Evolutionary conservation across 148 eudicot species (phyloP).

Genomic region (Hydrangea macrophylla): DNA sequence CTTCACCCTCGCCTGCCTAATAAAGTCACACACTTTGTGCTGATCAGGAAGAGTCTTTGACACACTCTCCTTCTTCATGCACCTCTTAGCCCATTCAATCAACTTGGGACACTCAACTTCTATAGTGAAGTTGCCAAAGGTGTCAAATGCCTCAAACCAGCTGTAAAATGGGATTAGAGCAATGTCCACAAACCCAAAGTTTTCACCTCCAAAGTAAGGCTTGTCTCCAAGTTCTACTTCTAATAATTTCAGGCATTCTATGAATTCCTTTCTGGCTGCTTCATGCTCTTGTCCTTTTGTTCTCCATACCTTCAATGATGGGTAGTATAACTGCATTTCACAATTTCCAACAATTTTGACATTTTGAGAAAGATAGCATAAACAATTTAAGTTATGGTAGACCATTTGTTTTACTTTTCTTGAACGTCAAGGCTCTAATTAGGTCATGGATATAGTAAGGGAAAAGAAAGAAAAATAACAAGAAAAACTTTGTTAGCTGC

Average conservation of each 20-base stretch:
- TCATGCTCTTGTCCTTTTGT: conserved; percentile 30
- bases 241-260: conserved; percentile 28
- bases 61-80: conserved; percentile 42
- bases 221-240: conserved; percentile 44
- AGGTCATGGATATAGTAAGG: too few relatives aligned
- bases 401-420: too few relatives aligned
- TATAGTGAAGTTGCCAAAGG: conserved; percentile 25
- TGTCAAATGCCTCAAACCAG: conserved; percentile 47
- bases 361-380: too few relatives aligned
- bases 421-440: too few relatives aligned
- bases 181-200: conserved; percentile 45
- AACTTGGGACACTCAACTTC: conserved; percentile 44
- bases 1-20: too few relatives aligned
- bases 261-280: conserved; percentile 37
- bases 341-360: too few relatives aligned
- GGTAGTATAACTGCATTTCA: conserved; percentile 4
- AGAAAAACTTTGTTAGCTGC: too few relatives aligned
- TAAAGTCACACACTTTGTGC: conserved; percentile 14
- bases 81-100: conserved; percentile 49
- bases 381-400: too few relatives aligned
- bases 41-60: conserved; percentile 16
- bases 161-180: conserved; percentile 33
- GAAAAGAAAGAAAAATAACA: too few relatives aligned
- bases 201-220: conserved; percentile 45
- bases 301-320: conserved; percentile 25